Base-by-base conservation (phyloP, 2,329 filamentous ascomycete genomes). In the Claviceps paspali region DNA sequence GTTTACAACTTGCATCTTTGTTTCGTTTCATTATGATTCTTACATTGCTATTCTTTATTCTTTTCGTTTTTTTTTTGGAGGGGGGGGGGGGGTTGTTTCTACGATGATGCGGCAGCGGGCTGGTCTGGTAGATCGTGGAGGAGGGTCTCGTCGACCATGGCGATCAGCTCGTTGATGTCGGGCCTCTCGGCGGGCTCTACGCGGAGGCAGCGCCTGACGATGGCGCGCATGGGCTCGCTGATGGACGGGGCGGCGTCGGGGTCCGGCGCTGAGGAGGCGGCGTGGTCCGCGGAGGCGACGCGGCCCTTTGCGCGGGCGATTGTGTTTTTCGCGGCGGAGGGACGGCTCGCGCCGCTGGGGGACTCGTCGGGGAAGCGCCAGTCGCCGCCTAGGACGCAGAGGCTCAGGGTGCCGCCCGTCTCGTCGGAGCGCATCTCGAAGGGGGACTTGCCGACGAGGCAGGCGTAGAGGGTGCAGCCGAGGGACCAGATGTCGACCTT, bases 401-500 rank as follows among this genome's bases (percentile, higher is more conserved):
- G 82, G 48, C 82, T 92, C 45, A 98, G 64, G 46, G 82, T 91
- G 31, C 91, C 91, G 45, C 91, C 91, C 0, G 91, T 96, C 64
- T 98, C 88, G 57, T 98, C 91, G 46, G 80, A 88, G 43, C 91
- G 79, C 55, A 87, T 83, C 65, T 98, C 91, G 51, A 98, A 98
- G 2, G 91, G 91, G 11, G 83, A 92, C 60, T 98, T 96, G 46
- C 91, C 91, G 21, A 96, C 85, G 8, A 98, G 70, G 52, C 91
- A 96, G 27, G 91, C 91, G 60, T 93, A 98, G 31, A 98, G 68
- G n/a, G 91, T 96, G 65, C 91, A 96, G 36, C 91, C 91, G 17
- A 98, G 64, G 12, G 84, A 93, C 91, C 91, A 98, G 46, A 98
- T 93, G 58, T 98, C 91, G 29, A 94, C 85, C 56, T 95, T 95